Conservation (phyloP, 2,329 filamentous ascomycete genomes). For the Aurifilum marmelostoma region DNA sequence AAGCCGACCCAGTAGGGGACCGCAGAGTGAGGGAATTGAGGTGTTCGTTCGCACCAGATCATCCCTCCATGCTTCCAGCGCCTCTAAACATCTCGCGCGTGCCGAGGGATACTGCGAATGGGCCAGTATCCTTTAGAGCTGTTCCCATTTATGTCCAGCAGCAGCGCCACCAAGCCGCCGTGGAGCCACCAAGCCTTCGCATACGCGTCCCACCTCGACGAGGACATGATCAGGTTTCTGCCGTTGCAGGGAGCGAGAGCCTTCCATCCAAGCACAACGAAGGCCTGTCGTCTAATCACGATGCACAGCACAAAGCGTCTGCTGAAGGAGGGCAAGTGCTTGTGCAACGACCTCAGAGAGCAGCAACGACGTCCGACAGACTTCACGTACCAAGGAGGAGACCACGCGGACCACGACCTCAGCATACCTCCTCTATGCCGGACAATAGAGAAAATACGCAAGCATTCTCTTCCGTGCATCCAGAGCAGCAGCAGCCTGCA, state of each 20-base stretch:
- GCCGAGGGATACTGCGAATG: background rate
- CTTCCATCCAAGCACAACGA: background rate
- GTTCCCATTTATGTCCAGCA: background rate
- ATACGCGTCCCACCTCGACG: background rate
- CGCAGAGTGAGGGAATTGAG: background rate
- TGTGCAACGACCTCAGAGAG: background rate
- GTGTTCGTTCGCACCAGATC: background rate
- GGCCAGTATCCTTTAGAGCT: background rate
- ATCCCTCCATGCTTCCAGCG: background rate
- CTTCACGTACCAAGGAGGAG: background rate
- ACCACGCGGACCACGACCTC: background rate
- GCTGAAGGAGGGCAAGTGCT: background rate
- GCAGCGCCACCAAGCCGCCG: background rate
- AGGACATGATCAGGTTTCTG: background rate
- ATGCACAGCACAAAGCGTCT: background rate
- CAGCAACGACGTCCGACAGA: background rate
- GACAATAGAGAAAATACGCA: background rate
- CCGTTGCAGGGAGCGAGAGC: background rate
- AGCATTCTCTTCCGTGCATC: background rate
- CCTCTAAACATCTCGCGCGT: constrained; percentile 1
- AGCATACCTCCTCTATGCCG: background rate
- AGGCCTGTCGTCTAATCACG: background rate
- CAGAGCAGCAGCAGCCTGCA: background rate
- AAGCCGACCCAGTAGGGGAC: background rate
- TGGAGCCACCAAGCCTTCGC: background rate